Evolutionary conservation across 352 stramenopile species (phyloP), one percentile per base, ranked within the genome.

Genomic region (Globisporangium paddicum): DNA sequence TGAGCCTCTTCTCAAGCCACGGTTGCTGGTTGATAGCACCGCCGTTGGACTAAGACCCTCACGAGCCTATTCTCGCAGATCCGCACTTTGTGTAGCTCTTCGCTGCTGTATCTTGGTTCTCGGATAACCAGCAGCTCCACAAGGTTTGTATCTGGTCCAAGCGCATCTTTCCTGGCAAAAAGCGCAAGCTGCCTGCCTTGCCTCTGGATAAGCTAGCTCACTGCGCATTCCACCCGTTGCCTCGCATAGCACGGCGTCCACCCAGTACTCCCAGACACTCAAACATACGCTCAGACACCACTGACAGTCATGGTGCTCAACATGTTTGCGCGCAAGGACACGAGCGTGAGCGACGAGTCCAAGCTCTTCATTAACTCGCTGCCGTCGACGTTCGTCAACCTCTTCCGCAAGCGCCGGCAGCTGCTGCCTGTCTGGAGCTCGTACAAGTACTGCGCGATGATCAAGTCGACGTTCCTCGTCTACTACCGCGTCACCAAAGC

Each of bases 291-390:
- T 16, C 18, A 16, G 18, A 3, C 7, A 54, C 19, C 25, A 32
- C 23, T 13, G 30, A 28, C 30, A 54, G 68, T 19, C 47, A 93
- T 93, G 82, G 80, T 93, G 62, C 62, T 90, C 63, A 88, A 86
- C 62, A 75, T 93, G 50, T 95, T 93, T 67, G 62, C 71, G 21
- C 83, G 83, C 45, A 87, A 87, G 46, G 83, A 93, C 52, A 53
- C 66, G n/a, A 62, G 66, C 38, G 50, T 93, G 48, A 91, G 76
- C 50, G 83, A 95, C 9, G 82, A 93, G 35, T 79, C 83, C 40
- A 93, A 93, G 64, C 67, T 65, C 40, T 95, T 95, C 69, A 70
- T 95, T 62, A 81, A 90, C 62, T 90, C 86, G 64, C 72, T 95
- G 19, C 86, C 86, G 25, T 83, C 83, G 19, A 82, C 82, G n/a